Conservation (phyloP, 306 rosid species). For the Cucumis melo region DNA sequence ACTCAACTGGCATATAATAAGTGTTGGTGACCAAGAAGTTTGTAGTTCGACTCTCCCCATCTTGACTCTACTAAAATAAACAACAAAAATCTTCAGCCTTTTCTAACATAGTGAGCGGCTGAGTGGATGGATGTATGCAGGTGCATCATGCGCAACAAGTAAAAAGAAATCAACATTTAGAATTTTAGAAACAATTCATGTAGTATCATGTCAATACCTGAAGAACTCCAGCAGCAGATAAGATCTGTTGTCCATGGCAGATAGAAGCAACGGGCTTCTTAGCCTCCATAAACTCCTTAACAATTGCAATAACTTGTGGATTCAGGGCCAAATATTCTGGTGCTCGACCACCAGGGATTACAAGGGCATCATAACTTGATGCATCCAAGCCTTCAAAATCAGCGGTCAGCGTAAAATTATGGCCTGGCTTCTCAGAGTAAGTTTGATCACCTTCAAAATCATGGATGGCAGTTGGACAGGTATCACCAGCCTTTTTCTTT, state of each 20-base stretch:
- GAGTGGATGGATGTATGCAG: neutral
- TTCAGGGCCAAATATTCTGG: conserved; percentile 40
- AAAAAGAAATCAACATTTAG: neutral
- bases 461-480: conserved; percentile 64
- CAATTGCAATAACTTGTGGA: conserved; percentile 20
- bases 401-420: conserved; percentile 47
- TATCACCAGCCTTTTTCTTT: conserved; percentile 61
- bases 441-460: conserved; percentile 94
- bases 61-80: no score
- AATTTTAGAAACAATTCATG: neutral
- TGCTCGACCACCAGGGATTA: conserved; percentile 45
- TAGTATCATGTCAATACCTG: conserved; percentile 32
- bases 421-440: conserved; percentile 73
- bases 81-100: neutral
- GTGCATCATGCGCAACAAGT: neutral
- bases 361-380: conserved; percentile 52
- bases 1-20: no score
- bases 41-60: no score
- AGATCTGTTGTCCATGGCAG: conserved; percentile 66
- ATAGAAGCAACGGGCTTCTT: conserved; percentile 41
- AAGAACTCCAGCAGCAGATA: conserved; percentile 75
- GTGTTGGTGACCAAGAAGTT: no score
- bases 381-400: conserved; percentile 37
- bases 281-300: conserved; percentile 31
- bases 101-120: neutral